These are phyloP conservation scores for Leucosporidium yakuticum DNA, from an alignment of 768 basidiomycete species.

Conservation along the genomic window DNA sequence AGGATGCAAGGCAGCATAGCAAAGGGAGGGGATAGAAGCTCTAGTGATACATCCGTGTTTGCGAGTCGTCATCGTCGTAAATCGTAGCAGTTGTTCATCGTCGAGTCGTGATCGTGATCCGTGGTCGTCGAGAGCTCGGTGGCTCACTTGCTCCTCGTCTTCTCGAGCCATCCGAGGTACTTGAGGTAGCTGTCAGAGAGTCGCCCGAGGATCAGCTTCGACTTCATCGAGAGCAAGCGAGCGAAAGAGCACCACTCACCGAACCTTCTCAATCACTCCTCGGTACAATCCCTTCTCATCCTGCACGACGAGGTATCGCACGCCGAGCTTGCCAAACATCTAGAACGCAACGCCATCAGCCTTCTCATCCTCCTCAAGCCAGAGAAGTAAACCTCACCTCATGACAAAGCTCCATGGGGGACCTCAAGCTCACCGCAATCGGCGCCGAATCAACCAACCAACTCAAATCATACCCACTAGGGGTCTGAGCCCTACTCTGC, in stretches of 20 bases:
- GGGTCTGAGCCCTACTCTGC: constrained; percentile 35
- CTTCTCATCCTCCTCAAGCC: no score
- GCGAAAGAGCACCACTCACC: constrained; percentile 47
- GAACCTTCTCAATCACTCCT: constrained; percentile 89
- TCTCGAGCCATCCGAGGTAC: background rate
- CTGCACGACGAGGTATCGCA: constrained; percentile 77
- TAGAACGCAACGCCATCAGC: background rate
- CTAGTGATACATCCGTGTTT: no score
- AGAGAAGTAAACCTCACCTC: constrained; percentile 48
- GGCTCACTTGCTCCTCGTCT: constrained; percentile 1
- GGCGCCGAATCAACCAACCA: constrained; percentile 68
- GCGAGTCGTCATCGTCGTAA: no score
- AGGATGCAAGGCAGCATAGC: no score
- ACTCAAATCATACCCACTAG: constrained; percentile 38
- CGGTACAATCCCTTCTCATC: constrained; percentile 78
- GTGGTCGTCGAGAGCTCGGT: no score
- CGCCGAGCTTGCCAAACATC: constrained; percentile 86
- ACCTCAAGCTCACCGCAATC: constrained; percentile 70
- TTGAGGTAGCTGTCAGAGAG: background rate
- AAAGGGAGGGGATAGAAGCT: no score
- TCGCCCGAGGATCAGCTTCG: no score
- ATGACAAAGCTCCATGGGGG: constrained; percentile 85
- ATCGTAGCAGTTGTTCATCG: no score
- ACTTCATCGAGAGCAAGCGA: background rate
- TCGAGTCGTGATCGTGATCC: no score